A percentile compares a stretch with the other conserved stretches of the same genome.
These are phyloP conservation scores for Mediolabrus comicus DNA, from an alignment of 108 stramenopile species.

Conservation along the genomic window DNA sequence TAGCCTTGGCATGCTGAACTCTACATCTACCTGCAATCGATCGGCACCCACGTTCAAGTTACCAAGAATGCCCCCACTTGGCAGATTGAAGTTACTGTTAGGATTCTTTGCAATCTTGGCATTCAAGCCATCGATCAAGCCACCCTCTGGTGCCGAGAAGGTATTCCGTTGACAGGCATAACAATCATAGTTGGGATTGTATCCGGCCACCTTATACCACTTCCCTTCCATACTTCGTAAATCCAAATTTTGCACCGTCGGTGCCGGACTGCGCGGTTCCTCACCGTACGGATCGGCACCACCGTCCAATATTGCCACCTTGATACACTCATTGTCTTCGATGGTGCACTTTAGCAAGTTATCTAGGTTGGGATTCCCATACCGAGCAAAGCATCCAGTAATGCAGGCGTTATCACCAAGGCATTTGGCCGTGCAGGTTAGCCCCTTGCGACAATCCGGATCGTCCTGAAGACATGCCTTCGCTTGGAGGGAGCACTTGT, in stretches of 20 bases:
- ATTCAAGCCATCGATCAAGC: conserved; percentile 18
- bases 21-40: conserved; percentile 80
- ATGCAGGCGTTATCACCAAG: conserved; percentile 91
- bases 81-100: conserved; percentile 1
- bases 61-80: conserved; percentile 39
- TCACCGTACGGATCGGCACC: conserved; percentile 78
- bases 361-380: conserved; percentile 90
- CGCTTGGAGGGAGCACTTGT: conserved; percentile 80
- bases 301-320: conserved; percentile 91
- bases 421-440: conserved; percentile 93
- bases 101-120: not conserved
- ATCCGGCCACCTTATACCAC: conserved; percentile 97
- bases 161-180: conserved; percentile 97
- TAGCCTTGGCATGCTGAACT: conserved; percentile 91
- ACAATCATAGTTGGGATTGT: conserved; percentile 97
- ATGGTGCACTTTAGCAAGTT: conserved; percentile 94
- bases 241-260: conserved; percentile 84
- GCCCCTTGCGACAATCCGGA: conserved; percentile 86
- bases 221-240: conserved; percentile 79
- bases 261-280: conserved; percentile 78
- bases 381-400: conserved; percentile 96
- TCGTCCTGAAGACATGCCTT: conserved; percentile 86
- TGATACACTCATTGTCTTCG: conserved; percentile 96
- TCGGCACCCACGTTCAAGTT: conserved; percentile 33
- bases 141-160: conserved; percentile 67